Conservation (phyloP, 768 basidiomycete species). For the Trametes elegans region DNA sequence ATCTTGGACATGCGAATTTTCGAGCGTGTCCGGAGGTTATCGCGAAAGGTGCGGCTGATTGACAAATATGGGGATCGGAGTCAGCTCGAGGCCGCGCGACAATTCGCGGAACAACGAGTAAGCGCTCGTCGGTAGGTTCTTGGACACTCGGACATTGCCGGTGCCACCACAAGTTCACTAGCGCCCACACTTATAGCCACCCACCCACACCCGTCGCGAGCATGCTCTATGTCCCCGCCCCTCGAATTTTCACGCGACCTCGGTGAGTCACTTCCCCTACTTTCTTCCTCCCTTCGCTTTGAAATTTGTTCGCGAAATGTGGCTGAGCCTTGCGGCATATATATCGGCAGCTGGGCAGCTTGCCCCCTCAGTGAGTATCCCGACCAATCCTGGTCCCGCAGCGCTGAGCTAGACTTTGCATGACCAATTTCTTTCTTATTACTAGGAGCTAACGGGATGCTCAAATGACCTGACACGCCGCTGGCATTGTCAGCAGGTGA, state of each 20-base stretch:
- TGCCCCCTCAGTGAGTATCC: conserved; percentile 1
- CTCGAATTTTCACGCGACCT: neutral
- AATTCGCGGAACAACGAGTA: conserved; percentile 7
- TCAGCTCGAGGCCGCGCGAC: neutral
- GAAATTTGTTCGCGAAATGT: neutral
- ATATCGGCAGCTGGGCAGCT: neutral
- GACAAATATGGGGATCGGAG: too few relatives aligned
- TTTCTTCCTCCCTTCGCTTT: neutral
- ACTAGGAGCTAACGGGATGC: neutral
- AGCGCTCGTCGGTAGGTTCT: neutral
- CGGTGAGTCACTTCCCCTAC: neutral
- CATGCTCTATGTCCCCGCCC: neutral
- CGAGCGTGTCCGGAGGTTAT: neutral
- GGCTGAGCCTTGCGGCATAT: neutral
- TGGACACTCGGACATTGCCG: neutral
- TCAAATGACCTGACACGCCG: neutral
- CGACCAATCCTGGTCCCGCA: neutral
- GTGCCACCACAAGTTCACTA: neutral
- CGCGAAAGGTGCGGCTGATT: too few relatives aligned
- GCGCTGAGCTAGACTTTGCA: too few relatives aligned
- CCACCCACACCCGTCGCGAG: neutral
- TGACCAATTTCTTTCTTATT: neutral
- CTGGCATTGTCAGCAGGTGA: neutral
- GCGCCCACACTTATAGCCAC: neutral
- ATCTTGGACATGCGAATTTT: neutral